These are phyloP conservation scores for Erucastrum elatum DNA, from an alignment of 345 rosid genomes.

Conservation along the genomic window DNA sequence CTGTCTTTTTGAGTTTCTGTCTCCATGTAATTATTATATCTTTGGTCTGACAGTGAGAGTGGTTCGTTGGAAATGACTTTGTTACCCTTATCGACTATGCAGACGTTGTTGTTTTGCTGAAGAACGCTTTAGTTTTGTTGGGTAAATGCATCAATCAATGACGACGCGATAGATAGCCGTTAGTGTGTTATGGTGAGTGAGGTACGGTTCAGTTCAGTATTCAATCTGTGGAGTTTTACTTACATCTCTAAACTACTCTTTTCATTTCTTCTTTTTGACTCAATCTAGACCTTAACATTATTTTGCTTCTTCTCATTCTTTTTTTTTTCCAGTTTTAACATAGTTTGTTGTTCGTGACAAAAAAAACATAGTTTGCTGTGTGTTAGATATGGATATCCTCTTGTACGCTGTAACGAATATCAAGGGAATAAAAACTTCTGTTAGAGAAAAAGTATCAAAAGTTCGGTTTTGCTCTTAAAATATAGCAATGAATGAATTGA, in stretches of 20 bases:
- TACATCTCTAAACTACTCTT: not conserved
- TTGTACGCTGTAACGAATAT: not conserved
- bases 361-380: not conserved
- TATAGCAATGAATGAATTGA: not conserved
- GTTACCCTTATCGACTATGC: not conserved
- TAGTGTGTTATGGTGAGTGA: not conserved
- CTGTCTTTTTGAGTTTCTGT: not conserved
- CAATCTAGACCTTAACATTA: not conserved
- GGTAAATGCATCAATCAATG: not conserved
- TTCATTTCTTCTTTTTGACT: constrained; percentile 6
- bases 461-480: not conserved
- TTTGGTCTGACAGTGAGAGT: not conserved
- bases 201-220: constrained; percentile 14
- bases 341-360: not conserved
- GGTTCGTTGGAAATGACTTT: not conserved
- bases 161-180: constrained; percentile 16
- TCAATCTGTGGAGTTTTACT: not conserved
- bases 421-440: not conserved
- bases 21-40: not conserved
- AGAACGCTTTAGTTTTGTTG: not conserved
- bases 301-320: not conserved
- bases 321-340: not conserved
- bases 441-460: not conserved
- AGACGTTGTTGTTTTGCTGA: not conserved
- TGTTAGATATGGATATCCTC: not conserved